Evolutionary conservation across 495 filamentous ascomycete species (phyloP), one percentile per base, ranked within the genome.

Genomic region (Collariella sp.): DNA sequence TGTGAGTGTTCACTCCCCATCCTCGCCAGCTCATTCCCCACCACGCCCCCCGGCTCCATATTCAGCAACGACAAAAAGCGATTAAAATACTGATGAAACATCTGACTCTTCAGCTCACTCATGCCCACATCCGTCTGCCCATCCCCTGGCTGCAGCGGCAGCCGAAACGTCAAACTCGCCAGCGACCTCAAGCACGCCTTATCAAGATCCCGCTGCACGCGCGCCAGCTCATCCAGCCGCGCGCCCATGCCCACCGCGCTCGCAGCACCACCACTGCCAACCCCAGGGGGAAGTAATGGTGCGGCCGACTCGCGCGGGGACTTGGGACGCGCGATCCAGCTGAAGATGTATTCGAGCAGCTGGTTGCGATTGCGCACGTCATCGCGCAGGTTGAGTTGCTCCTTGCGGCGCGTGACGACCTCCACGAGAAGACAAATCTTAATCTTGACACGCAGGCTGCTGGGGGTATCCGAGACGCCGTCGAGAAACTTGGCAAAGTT

Each of bases 41-140:
- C 26, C 11, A 68, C 39, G 1, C 57, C 49, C 12, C 33, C 36
- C 3, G 72, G 60, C 29, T 80, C 80, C 41, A 76, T 72, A 51
- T 83, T 81, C 16, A 85, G 70, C 13, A 85, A 60, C 1, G 79
- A 78, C 34, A 85, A 68, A 53, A 85, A 83, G 29, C 79, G 67
- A 52, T 78, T 82, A 61, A 85, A 84, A 66, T 84, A 85, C n/a
- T 72, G 75, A 43, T 80, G 79, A 59, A 85, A 85, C 79, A 84
- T 79, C 55, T 83, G 75, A 5, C 73, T 75, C 52, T 83, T 82
- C 29, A 79, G 71, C 68, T 84, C 82, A 52, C 79, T 82, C 1
- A 78, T 77, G 51, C 79, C 78, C 0, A 77, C 81, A 61, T 85
- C 82, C 29, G 67, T 78, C 54, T 80, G 79, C 3, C 75, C 76